These are phyloP conservation scores for Moricandia arvensis DNA, from an alignment of 345 rosid genomes.

Conservation along the genomic window DNA sequence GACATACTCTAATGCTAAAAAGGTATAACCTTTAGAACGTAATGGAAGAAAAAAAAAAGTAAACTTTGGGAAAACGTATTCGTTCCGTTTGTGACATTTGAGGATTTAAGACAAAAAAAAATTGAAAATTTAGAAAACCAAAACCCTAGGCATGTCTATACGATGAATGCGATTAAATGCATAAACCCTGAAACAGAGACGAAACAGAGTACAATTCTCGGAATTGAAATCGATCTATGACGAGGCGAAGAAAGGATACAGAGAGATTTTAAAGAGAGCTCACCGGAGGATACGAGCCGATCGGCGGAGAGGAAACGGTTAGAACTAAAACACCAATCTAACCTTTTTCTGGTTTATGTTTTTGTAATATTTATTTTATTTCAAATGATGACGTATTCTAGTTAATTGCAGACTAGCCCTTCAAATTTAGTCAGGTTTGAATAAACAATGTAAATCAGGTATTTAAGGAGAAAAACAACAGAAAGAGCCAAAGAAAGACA, in stretches of 20 bases:
- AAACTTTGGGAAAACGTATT: neutral
- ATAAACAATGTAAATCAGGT: no score
- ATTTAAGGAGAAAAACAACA: no score
- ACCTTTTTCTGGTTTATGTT: neutral
- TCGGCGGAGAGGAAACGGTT: constrained; percentile 11
- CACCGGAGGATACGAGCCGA: neutral
- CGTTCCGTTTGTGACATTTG: neutral
- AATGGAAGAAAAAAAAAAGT: neutral
- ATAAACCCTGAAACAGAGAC: neutral
- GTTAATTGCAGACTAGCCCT: constrained; percentile 19
- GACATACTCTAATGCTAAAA: neutral
- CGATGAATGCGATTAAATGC: neutral
- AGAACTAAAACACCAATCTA: constrained; percentile 5
- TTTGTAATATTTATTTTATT: neutral
- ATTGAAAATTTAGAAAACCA: neutral
- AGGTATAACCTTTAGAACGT: neutral
- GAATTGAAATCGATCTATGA: neutral
- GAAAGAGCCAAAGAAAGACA: no score
- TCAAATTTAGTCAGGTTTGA: no score
- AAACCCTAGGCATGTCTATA: constrained; percentile 21
- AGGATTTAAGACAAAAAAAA: neutral
- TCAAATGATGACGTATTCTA: neutral
- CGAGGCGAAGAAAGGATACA: neutral
- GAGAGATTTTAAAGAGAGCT: neutral
- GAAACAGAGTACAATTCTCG: neutral